These are phyloP conservation scores for Umbelopsis sp. DNA, from an alignment of 371 early-diverging fungal genomes.

Conservation along the genomic window DNA sequence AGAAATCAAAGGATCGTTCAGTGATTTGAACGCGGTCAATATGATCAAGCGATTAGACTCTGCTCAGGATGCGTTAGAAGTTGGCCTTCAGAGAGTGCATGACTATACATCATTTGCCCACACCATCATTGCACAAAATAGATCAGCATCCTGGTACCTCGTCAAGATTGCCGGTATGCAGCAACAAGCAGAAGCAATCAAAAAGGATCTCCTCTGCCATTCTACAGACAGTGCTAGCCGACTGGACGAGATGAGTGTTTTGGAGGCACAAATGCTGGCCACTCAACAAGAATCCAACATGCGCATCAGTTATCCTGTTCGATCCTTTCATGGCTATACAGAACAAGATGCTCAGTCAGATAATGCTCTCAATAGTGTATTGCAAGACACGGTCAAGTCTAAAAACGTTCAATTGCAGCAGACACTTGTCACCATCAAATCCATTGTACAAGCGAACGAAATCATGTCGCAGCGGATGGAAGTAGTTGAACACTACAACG, in stretches of 20 bases:
- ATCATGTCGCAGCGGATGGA: not conserved
- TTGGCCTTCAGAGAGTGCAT: not conserved
- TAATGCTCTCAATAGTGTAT: not conserved
- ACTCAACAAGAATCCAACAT: slow-evolving; percentile 8
- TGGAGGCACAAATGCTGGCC: slow-evolving; percentile 6
- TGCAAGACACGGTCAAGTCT: not conserved
- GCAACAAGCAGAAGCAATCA: slow-evolving; percentile 3
- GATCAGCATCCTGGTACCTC: slow-evolving; percentile 3
- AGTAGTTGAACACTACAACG: not conserved
- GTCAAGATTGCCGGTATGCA: not conserved
- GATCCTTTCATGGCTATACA: not conserved
- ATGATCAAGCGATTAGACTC: not conserved
- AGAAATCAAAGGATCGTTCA: not conserved
- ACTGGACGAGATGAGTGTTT: slow-evolving; percentile 5
- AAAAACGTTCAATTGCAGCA: slow-evolving; percentile 2
- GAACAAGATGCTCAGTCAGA: not conserved
- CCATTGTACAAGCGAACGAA: not conserved
- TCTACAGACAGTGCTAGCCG: not conserved
- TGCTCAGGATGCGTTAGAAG: not conserved
- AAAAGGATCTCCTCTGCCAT: not conserved
- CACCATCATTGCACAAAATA: slow-evolving; percentile 6
- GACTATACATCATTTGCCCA: not conserved
- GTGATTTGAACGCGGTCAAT: not conserved
- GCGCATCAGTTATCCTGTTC: slow-evolving; percentile 6
- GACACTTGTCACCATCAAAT: not conserved